Base-by-base conservation (phyloP, 352 stramenopile species). In the Pythium sp. region DNA sequence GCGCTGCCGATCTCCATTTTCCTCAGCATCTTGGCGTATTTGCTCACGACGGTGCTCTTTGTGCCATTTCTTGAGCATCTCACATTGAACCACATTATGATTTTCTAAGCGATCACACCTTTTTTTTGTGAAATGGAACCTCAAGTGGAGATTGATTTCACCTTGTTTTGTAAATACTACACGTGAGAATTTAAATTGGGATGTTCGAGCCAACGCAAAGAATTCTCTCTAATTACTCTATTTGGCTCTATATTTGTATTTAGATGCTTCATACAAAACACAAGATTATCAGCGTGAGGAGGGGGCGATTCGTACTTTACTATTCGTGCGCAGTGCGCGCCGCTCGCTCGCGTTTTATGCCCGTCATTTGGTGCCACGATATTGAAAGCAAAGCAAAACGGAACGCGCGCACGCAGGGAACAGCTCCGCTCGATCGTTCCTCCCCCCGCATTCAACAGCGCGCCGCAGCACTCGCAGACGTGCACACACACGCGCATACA, bases 1-100 rank as follows among this genome's bases (percentile, higher is more conserved):
- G 96, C 97, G 9, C 77, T 99, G 18, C 97, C 97, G 1, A 98
- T 99, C 68, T 98, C 91, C 12, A 97, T 99, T 57, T 97, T 98
- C 55, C 72, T 93, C 8, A 78, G 87, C 30, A 86, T 93, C 69
- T 47, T 72, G 49, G 61, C 71, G 41, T 91, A 82, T 36, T 36
- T 90, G 22, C 58, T 90, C 64, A 75, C 64, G 9, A 63, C 76
- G 28, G 70, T 58, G 12, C 49, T 85, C 7, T 24, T 81, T 14
- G 67, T 62, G 5, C 83, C 83, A 18, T 70, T 90, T 53, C 30
- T 88, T 2, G 65, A 72, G 2, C 56, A 76, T 8, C 68, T 83
- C 55, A 71, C 60, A 14, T 18, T 55, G 18, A 68, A 63, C 30
- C 30, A 26, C 1, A 56, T 71, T 26, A 34, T 68, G 28, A 51